phyloP scores from a whole-genome alignment of 345 rosid genomes.

The Anacardium occidentale region DNA sequence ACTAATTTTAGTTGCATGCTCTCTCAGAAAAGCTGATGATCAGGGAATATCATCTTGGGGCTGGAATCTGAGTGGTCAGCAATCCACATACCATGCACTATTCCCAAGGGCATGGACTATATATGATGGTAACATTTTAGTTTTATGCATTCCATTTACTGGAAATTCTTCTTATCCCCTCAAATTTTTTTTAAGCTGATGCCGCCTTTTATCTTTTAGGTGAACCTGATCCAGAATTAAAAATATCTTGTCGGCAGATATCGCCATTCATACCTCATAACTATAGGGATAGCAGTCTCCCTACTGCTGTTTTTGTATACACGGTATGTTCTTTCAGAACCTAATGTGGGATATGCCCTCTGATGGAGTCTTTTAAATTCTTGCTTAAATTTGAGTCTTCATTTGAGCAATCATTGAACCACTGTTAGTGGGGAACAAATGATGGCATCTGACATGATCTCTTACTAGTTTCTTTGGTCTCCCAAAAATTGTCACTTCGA shows the following conservation, averaged over 20 bases:
- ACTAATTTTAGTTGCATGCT: slow-evolving; percentile 12
- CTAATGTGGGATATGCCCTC: slow-evolving; percentile 7
- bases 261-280: slow-evolving; percentile 97
- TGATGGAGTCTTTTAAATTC: neutral
- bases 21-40: slow-evolving; percentile 63
- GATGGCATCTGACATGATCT: neutral
- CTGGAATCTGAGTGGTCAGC: slow-evolving; percentile 95
- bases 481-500: neutral
- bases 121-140: slow-evolving; percentile 75
- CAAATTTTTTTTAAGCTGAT: slow-evolving; percentile 16
- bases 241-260: slow-evolving; percentile 92
- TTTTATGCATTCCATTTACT: neutral
- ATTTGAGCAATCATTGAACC: neutral
- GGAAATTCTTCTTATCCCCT: slow-evolving; percentile 18
- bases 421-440: neutral
- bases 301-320: slow-evolving; percentile 90
- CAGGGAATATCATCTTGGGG: slow-evolving; percentile 94
- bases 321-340: slow-evolving; percentile 56
- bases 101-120: slow-evolving; percentile 99
- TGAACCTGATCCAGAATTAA: slow-evolving; percentile 97
- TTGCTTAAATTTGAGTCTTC: neutral
- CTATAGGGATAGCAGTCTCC: slow-evolving; percentile 96
- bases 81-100: slow-evolving; percentile 94
- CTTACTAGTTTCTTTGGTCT: neutral
- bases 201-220: slow-evolving; percentile 47